Evolutionary conservation across 345 rosid genomes (phyloP).

Genomic region (Cardiospermum halicacabum): DNA sequence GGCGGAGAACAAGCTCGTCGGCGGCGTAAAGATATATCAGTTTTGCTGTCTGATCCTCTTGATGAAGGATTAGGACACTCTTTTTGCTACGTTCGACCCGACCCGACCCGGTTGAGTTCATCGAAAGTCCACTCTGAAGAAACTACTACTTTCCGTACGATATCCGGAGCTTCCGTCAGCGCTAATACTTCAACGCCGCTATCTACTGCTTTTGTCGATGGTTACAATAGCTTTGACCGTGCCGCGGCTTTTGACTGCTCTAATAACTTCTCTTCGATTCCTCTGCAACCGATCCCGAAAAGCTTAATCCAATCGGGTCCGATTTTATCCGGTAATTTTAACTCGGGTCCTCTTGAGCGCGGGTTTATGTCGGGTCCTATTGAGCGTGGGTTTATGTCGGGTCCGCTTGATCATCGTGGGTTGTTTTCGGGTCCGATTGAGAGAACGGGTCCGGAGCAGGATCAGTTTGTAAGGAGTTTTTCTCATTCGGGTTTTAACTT

Average conservation of each 20-base stretch:
- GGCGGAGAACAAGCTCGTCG: constrained; percentile 45
- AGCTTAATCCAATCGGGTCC: constrained; percentile 51
- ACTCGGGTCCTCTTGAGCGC: constrained; percentile 82
- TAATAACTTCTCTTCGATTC: constrained; percentile 77
- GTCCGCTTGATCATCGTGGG: constrained; percentile 45
- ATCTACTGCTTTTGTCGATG: constrained; percentile 72
- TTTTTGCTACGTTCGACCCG: constrained; percentile 86
- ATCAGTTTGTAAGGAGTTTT: constrained; percentile 71
- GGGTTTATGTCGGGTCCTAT: constrained; percentile 92
- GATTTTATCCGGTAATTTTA: constrained; percentile 34
- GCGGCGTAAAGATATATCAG: constrained; percentile 38
- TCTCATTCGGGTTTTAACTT: constrained; percentile 67
- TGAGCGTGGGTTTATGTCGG: constrained; percentile 59
- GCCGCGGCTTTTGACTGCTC: constrained; percentile 96
- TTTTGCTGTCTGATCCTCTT: constrained; percentile 47
- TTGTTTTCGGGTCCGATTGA: constrained; percentile 50
- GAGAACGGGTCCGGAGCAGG: constrained; percentile 43
- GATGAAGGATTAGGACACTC: constrained; percentile 94
- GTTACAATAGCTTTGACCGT: constrained; percentile 47
- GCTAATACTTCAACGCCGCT: constrained; percentile 93
- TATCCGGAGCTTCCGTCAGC: constrained; percentile 95
- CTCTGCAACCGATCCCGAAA: constrained; percentile 84
- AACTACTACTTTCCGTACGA: constrained; percentile 76
- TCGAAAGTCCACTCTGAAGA: constrained; percentile 89
- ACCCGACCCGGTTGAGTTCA: constrained; percentile 50